A percentile compares a stretch with the other conserved stretches of the same genome.
Evolutionary conservation across 208 protist genomes (phyloP).

Genomic region (Crithidia thermophila): DNA sequence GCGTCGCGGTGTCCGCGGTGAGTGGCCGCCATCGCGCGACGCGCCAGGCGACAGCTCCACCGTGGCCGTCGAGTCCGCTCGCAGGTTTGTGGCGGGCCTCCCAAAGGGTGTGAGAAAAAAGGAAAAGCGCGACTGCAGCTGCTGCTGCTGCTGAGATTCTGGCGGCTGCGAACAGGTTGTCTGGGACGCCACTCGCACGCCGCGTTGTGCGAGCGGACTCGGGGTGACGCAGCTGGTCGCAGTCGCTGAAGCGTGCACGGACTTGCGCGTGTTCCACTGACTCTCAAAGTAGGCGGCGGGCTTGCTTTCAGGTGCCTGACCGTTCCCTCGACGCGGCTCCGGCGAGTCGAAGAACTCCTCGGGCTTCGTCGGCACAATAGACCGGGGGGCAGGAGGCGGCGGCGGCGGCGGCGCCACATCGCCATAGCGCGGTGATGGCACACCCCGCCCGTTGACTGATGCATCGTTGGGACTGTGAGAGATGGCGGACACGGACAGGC

Average conservation of each 20-base stretch:
- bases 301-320: not conserved
- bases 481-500: constrained; percentile 1
- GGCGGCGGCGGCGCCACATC: too few relatives aligned
- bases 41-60: not conserved
- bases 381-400: too few relatives aligned
- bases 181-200: not conserved
- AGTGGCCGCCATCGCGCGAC: not conserved
- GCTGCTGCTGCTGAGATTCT: constrained; percentile 1
- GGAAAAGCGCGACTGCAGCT: not conserved
- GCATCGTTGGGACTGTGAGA: not conserved
- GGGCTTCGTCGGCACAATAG: too few relatives aligned
- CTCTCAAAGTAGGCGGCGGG: constrained; percentile 4
- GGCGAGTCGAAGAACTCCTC: constrained; percentile 1
- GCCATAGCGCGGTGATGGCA: too few relatives aligned
- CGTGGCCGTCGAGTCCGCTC: not conserved
- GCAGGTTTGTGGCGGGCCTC: not conserved
- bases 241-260: not conserved
- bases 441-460: not conserved
- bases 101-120: not conserved
- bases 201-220: not conserved
- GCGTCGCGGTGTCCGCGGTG: not conserved
- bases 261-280: not conserved
- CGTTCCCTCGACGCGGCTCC: not conserved
- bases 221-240: not conserved
- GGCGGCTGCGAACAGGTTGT: not conserved